phyloP scores from a whole-genome alignment of 23 red algal species.

The Gracilariopsis chorda region DNA sequence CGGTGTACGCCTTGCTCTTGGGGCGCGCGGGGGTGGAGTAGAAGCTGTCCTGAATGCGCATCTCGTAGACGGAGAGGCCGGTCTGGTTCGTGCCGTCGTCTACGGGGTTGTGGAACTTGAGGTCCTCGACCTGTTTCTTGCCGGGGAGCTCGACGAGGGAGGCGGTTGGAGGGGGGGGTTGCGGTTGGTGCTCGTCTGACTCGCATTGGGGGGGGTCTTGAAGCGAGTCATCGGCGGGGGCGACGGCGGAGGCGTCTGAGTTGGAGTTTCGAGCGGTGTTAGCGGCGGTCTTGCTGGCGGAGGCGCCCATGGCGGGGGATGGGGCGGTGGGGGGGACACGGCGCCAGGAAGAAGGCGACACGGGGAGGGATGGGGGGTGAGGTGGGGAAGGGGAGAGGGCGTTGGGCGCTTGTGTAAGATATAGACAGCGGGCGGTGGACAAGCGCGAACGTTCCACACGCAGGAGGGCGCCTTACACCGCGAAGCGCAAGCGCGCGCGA shows the following conservation, averaged over 20 bases:
- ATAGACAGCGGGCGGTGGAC: slow-evolving; percentile 1
- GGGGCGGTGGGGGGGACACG: neutral
- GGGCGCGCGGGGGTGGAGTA: slow-evolving; percentile 44
- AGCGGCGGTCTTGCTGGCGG: neutral
- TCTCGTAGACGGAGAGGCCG: slow-evolving; percentile 39
- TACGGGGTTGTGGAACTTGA: slow-evolving; percentile 29
- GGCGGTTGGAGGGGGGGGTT: neutral
- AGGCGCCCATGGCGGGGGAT: slow-evolving; percentile 9
- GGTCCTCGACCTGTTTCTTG: slow-evolving; percentile 26
- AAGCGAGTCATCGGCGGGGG: neutral
- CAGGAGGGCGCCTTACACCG: neutral
- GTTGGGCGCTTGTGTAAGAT: neutral
- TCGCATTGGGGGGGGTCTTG: neutral
- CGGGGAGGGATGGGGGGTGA: neutral
- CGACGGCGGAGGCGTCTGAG: slow-evolving; percentile 10
- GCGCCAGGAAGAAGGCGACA: neutral
- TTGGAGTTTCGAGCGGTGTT: neutral
- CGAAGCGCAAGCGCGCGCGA: neutral
- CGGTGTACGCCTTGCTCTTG: neutral
- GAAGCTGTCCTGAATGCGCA: slow-evolving; percentile 41
- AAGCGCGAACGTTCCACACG: slow-evolving; percentile 15
- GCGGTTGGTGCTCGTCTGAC: neutral
- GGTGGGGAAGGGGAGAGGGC: neutral
- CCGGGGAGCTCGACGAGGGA: neutral
- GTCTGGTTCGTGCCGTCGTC: slow-evolving; percentile 50